These are phyloP conservation scores for Diaporthe humulicola DNA, from an alignment of 2,329 filamentous ascomycete genomes.

Conservation along the genomic window DNA sequence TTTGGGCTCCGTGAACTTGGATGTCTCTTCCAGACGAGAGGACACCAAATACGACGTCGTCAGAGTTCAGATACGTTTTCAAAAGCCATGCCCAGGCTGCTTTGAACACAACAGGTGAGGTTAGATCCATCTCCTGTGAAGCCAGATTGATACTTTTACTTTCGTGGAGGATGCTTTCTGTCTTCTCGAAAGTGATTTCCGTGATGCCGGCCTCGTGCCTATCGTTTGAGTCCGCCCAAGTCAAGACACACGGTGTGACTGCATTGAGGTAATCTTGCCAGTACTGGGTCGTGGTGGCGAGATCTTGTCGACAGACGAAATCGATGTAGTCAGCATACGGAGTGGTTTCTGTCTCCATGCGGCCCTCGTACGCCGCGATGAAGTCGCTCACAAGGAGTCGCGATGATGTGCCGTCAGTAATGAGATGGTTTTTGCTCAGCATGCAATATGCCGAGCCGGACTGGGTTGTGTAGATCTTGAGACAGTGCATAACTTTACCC, in stretches of 20 bases:
- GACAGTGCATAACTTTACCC: not conserved
- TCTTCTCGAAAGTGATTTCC: not conserved
- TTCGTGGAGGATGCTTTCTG: not conserved
- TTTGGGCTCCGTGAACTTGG: not conserved
- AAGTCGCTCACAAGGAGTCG: not conserved
- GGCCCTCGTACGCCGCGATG: not conserved
- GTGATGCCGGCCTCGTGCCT: not conserved
- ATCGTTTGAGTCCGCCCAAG: not conserved
- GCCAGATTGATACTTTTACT: not conserved
- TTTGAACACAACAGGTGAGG: not conserved
- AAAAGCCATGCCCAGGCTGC: not conserved
- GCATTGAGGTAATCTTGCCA: not conserved
- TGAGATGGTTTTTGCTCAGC: not conserved
- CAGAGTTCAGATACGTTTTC: not conserved
- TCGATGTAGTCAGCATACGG: not conserved
- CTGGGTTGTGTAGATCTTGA: not conserved
- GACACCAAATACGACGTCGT: not conserved
- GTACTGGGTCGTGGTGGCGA: not conserved
- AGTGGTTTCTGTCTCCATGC: not conserved
- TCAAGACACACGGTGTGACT: not conserved
- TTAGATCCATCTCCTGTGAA: not conserved
- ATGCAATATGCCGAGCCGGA: not conserved
- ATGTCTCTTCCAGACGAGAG: not conserved
- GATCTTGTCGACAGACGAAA: not conserved
- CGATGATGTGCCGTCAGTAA: not conserved